Conservation (phyloP, 2,329 filamentous ascomycete genomes). For the Phyllosticta capitalensis region DNA sequence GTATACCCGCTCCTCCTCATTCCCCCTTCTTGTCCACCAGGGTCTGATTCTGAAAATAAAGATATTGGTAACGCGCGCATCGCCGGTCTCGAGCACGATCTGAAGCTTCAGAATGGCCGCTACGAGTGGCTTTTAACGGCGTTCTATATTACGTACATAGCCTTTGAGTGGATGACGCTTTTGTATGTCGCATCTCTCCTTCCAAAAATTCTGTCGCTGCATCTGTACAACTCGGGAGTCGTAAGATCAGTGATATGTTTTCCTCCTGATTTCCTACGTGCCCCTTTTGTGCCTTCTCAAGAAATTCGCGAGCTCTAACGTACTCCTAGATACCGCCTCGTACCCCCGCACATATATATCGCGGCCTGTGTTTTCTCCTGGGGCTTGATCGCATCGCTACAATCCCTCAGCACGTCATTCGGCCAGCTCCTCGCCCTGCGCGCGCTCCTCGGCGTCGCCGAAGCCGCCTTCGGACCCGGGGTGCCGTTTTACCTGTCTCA, state of each 20-base stretch:
- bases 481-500: slow-evolving; percentile 56
- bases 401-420: slow-evolving; percentile 40
- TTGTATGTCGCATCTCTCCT: slow-evolving; percentile 30
- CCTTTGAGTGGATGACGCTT: slow-evolving; percentile 58
- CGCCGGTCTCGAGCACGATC: slow-evolving; percentile 46
- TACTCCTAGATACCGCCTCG: slow-evolving; percentile 40
- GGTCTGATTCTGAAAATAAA: too few species aligned
- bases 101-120: slow-evolving; percentile 45
- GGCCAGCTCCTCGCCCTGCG: slow-evolving; percentile 54
- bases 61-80: slow-evolving; percentile 56
- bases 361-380: slow-evolving; percentile 60
- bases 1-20: slow-evolving; percentile 10
- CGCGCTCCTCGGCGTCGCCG: slow-evolving; percentile 44
- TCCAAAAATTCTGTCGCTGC: background rate
- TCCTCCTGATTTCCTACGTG: background rate
- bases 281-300: background rate
- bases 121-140: slow-evolving; percentile 54
- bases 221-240: background rate
- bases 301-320: background rate
- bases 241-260: background rate
- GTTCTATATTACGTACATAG: slow-evolving; percentile 56
- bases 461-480: slow-evolving; percentile 54
- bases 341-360: slow-evolving; percentile 54
- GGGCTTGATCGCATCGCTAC: slow-evolving; percentile 69
- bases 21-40: slow-evolving; percentile 4